These are phyloP conservation scores for Leishmania mexicana DNA, from an alignment of 208 protist species.

Conservation along the genomic window DNA sequence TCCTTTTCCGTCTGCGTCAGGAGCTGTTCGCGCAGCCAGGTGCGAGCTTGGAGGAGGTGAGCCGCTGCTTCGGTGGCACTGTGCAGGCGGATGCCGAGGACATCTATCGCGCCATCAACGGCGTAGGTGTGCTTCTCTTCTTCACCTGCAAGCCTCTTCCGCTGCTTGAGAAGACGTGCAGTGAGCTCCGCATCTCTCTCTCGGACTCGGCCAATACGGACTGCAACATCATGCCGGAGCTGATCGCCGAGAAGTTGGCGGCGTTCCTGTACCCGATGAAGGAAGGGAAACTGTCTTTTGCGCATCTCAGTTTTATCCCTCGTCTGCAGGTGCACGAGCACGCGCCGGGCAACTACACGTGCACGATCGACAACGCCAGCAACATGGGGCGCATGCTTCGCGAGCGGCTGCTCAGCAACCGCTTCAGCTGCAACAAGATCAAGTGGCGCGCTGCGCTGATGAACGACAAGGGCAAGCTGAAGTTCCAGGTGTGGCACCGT, in stretches of 20 bases:
- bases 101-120: slow-evolving; percentile 58
- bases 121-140: slow-evolving; percentile 56
- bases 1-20: slow-evolving; percentile 49
- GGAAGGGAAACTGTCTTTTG: slow-evolving; percentile 33
- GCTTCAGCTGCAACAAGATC: slow-evolving; percentile 82
- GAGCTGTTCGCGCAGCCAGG: slow-evolving; percentile 42
- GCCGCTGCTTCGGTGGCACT: slow-evolving; percentile 32
- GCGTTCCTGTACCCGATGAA: slow-evolving; percentile 54
- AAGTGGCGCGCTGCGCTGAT: slow-evolving; percentile 63
- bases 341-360: slow-evolving; percentile 76
- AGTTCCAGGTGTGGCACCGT: slow-evolving; percentile 75
- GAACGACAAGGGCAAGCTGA: slow-evolving; percentile 44
- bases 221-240: slow-evolving; percentile 51
- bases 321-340: slow-evolving; percentile 82
- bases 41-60: slow-evolving; percentile 44
- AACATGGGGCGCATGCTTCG: slow-evolving; percentile 53
- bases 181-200: slow-evolving; percentile 61
- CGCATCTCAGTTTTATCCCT: slow-evolving; percentile 65
- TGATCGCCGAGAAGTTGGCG: slow-evolving; percentile 68
- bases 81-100: slow-evolving; percentile 39
- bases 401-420: slow-evolving; percentile 72
- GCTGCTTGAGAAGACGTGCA: slow-evolving; percentile 39
- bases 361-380: slow-evolving; percentile 77
- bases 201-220: slow-evolving; percentile 52
- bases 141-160: slow-evolving; percentile 48